These are phyloP conservation scores for Neoascochyta sp. DNA, from an alignment of 2,329 filamentous ascomycete genomes.

Conservation along the genomic window DNA sequence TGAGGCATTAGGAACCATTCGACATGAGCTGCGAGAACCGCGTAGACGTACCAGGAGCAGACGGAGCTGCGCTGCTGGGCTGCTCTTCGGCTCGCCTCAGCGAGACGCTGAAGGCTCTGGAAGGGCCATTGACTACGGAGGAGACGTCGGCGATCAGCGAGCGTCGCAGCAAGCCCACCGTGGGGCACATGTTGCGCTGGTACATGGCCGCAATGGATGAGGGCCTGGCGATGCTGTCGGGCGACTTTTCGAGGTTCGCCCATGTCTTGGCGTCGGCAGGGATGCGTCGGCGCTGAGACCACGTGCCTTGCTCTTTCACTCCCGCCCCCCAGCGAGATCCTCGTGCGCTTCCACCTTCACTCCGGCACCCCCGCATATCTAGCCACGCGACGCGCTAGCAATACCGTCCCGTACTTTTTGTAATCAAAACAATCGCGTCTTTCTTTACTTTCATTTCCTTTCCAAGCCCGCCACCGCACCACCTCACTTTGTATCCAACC, in stretches of 20 bases:
- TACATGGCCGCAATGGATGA: constrained; percentile 31
- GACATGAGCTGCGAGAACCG: too few species aligned
- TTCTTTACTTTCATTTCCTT: too few species aligned
- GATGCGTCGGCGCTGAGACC: constrained; percentile 12
- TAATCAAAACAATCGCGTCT: constrained; percentile 1
- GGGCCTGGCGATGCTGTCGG: constrained; percentile 7
- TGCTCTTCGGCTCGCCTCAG: constrained; percentile 23
- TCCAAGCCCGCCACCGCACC: constrained; percentile 1
- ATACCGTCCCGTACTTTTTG: constrained; percentile 2
- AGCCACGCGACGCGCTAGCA: too few species aligned
- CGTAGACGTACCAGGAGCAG: constrained; percentile 22
- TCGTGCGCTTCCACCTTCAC: too few species aligned
- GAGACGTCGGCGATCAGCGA: constrained; percentile 18
- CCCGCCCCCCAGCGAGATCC: constrained; percentile 2
- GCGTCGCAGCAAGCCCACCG: constrained; percentile 29
- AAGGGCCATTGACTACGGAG: constrained; percentile 14
- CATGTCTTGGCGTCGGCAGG: constrained; percentile 28
- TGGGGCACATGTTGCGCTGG: constrained; percentile 34
- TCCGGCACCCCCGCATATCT: too few species aligned
- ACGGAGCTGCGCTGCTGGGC: constrained; percentile 14
- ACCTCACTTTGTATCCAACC: constrained; percentile 1
- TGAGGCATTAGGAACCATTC: too few species aligned
- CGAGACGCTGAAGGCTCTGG: constrained; percentile 26
- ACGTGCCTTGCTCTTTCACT: constrained; percentile 14
- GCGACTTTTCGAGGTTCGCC: constrained; percentile 28